Conservation (phyloP, 495 filamentous ascomycete species). For the Pyrenula massariospora region DNA sequence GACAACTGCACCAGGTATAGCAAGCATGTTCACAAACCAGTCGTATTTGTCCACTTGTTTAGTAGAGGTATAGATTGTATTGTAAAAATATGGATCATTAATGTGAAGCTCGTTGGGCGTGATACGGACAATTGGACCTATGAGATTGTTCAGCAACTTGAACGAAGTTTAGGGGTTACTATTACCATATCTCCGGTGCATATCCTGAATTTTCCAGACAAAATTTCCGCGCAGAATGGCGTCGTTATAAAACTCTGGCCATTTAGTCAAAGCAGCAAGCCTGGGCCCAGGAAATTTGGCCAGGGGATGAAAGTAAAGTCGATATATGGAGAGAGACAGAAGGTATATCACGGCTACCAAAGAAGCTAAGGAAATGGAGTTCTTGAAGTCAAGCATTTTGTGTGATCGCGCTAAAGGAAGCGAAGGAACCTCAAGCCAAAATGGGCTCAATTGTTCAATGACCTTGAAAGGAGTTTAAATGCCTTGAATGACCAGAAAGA, state of each 20-base stretch:
- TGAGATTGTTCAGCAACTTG: neutral
- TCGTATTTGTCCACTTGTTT: conserved; percentile 24
- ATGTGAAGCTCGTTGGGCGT: conserved; percentile 28
- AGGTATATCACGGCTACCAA: neutral
- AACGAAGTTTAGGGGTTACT: neutral
- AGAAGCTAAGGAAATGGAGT: too few species aligned
- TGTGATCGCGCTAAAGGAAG: too few species aligned
- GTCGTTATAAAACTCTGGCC: conserved; percentile 30
- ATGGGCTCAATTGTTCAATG: too few species aligned
- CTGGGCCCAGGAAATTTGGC: conserved; percentile 25
- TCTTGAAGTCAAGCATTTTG: too few species aligned
- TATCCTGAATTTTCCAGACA: conserved; percentile 17
- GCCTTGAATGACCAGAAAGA: too few species aligned
- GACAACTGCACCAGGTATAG: conserved; percentile 10
- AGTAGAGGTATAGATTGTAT: conserved; percentile 7
- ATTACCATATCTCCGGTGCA: conserved; percentile 27
- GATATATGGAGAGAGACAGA: conserved; percentile 22
- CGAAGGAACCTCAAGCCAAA: too few species aligned
- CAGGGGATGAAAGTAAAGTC: conserved; percentile 28
- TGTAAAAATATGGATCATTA: conserved; percentile 20
- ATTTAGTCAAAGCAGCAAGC: conserved; percentile 22
- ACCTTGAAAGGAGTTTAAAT: too few species aligned
- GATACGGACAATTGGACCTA: conserved; percentile 27
- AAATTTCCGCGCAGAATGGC: conserved; percentile 20
- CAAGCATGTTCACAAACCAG: conserved; percentile 13